Conservation (phyloP, 371 early-diverging fungal genomes). For the Amoeboaphelidium occidentale region DNA sequence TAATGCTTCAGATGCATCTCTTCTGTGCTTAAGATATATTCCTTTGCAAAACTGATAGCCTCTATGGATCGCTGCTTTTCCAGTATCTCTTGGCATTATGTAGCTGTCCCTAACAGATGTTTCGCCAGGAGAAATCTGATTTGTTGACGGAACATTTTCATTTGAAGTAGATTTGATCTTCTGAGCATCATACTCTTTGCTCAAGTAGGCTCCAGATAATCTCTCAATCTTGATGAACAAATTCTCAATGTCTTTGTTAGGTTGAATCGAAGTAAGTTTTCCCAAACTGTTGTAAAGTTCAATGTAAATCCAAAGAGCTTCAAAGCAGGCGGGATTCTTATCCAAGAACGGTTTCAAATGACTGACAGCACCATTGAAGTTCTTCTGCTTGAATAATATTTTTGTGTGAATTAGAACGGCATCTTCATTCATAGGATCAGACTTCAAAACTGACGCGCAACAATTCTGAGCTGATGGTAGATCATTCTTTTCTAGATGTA, state of each 20-base stretch:
- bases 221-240: too few species aligned
- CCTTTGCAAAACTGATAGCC: slow-evolving; percentile 22
- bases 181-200: slow-evolving; percentile 13
- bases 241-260: too few species aligned
- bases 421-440: slow-evolving; percentile 10
- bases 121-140: too few species aligned
- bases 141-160: slow-evolving; percentile 8
- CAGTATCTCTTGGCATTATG: slow-evolving; percentile 7
- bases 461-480: slow-evolving; percentile 14
- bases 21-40: slow-evolving; percentile 9
- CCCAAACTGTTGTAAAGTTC: too few species aligned
- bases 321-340: slow-evolving; percentile 11
- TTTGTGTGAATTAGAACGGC: slow-evolving; percentile 19
- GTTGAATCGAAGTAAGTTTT: too few species aligned
- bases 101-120: too few species aligned
- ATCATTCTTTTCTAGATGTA: slow-evolving; percentile 10
- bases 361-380: slow-evolving; percentile 9
- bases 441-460: slow-evolving; percentile 10
- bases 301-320: slow-evolving; percentile 10
- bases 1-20: slow-evolving; percentile 16
- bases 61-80: slow-evolving; percentile 9
- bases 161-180: slow-evolving; percentile 14
- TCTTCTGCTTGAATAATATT: slow-evolving; percentile 11
- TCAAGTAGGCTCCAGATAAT: too few species aligned
- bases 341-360: slow-evolving; percentile 15